Percentiles rank a stretch among this genome's conserved stretches.
phyloP scores from a whole-genome alignment of 2,329 filamentous ascomycete species.

The Knufia fluminis region DNA sequence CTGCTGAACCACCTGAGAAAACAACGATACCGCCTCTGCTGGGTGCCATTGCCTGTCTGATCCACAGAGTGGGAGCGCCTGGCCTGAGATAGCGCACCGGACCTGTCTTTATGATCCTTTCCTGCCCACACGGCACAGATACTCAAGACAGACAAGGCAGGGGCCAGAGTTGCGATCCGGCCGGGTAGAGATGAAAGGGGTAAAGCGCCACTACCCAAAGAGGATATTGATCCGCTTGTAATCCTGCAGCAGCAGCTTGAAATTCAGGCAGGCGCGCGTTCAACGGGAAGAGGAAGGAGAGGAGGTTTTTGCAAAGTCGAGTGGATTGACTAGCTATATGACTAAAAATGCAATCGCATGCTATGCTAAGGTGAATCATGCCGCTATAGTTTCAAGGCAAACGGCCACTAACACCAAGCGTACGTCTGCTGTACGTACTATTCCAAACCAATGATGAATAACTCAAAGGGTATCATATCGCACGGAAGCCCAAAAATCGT shows the following conservation, averaged over 20 bases:
- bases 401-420: background rate
- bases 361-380: background rate
- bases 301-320: background rate
- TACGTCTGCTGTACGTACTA: background rate
- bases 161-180: too few relatives aligned
- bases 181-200: too few relatives aligned
- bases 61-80: too few relatives aligned
- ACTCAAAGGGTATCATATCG: background rate
- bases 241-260: too few relatives aligned
- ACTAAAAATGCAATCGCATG: background rate
- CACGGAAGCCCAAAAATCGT: background rate
- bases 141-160: background rate
- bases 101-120: background rate
- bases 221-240: too few relatives aligned
- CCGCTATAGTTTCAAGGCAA: background rate
- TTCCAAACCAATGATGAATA: background rate
- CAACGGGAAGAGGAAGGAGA: too few relatives aligned
- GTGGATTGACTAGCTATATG: background rate
- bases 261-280: too few relatives aligned
- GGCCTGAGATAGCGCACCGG: background rate
- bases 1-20: conserved; percentile 88
- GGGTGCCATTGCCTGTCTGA: background rate
- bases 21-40: conserved; percentile 31
- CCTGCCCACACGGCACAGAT: background rate
- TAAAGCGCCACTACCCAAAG: too few relatives aligned